These are phyloP conservation scores for Saxispiralis lemnorum DNA, from an alignment of 495 filamentous ascomycete genomes.

Conservation along the genomic window DNA sequence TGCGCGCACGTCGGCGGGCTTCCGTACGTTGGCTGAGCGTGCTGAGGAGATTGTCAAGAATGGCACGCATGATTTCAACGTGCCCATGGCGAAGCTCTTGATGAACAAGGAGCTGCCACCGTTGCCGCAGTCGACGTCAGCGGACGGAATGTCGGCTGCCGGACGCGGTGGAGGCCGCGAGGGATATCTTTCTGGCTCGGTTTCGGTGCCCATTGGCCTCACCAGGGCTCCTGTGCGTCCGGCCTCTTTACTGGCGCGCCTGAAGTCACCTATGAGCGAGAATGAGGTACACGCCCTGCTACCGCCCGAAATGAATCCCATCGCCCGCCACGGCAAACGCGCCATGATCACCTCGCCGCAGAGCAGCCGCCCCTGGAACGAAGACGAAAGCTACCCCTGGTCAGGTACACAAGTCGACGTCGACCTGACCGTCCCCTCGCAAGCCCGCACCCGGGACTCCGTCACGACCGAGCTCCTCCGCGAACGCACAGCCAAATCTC, in stretches of 20 bases:
- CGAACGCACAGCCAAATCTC: slow-evolving; percentile 11
- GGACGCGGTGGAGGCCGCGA: slow-evolving; percentile 5
- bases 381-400: slow-evolving; percentile 26
- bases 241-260: slow-evolving; percentile 6
- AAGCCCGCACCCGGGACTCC: slow-evolving; percentile 9
- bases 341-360: slow-evolving; percentile 10
- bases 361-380: slow-evolving; percentile 23
- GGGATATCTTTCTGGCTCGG: slow-evolving; percentile 11
- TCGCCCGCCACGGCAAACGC: slow-evolving; percentile 11
- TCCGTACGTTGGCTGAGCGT: slow-evolving; percentile 14
- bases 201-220: slow-evolving; percentile 11
- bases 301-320: slow-evolving; percentile 16
- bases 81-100: slow-evolving; percentile 3
- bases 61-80: slow-evolving; percentile 14
- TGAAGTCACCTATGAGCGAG: slow-evolving; percentile 5
- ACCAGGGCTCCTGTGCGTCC: slow-evolving; percentile 8
- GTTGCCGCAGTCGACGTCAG: slow-evolving; percentile 11
- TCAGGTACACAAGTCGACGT: slow-evolving; percentile 14
- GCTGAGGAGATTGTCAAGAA: slow-evolving; percentile 16
- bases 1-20: slow-evolving; percentile 14
- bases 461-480: slow-evolving; percentile 1
- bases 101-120: slow-evolving; percentile 15
- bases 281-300: slow-evolving; percentile 13
- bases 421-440: slow-evolving; percentile 21
- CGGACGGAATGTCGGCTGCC: slow-evolving; percentile 10